A percentile compares a stretch with the other conserved stretches of the same genome.
These are phyloP conservation scores for Tubosaeta sp. DNA, from an alignment of 768 basidiomycete genomes.

Conservation along the genomic window DNA sequence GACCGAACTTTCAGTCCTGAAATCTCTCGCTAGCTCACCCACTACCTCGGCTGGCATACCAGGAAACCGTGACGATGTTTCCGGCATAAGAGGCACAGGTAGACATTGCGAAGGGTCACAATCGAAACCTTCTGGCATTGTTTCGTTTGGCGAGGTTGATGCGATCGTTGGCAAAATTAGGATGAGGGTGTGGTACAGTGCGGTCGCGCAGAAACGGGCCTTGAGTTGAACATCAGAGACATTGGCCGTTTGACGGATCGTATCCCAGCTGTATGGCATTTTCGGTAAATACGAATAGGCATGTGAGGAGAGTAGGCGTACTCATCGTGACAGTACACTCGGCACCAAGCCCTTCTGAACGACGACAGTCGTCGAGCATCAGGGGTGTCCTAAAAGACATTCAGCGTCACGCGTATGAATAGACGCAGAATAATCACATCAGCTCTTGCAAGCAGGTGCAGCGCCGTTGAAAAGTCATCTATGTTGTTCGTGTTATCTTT, in stretches of 20 bases:
- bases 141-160: conserved; percentile 27
- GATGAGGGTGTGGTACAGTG: conserved; percentile 64
- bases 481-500: conserved; percentile 66
- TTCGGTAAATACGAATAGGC: background rate
- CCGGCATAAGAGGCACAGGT: conserved; percentile 50
- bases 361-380: conserved; percentile 65
- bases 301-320: conserved; percentile 36
- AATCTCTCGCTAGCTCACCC: conserved; percentile 56
- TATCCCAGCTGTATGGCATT: conserved; percentile 60
- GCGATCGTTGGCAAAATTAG: conserved; percentile 37
- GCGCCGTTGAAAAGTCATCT: conserved; percentile 65
- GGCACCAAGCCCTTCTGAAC: conserved; percentile 77
- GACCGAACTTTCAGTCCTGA: conserved; percentile 53
- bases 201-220: conserved; percentile 66
- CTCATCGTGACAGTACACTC: conserved; percentile 88
- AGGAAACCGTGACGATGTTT: conserved; percentile 70
- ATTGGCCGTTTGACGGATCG: conserved; percentile 67
- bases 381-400: conserved; percentile 54
- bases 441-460: conserved; percentile 59
- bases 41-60: conserved; percentile 66
- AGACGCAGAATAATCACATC: conserved; percentile 34
- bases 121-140: conserved; percentile 45
- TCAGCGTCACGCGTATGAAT: conserved; percentile 1
- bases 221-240: conserved; percentile 75
- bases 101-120: conserved; percentile 57